phyloP scores from a whole-genome alignment of 2,329 filamentous ascomycete genomes.

The Fusarium xyrophilum region DNA sequence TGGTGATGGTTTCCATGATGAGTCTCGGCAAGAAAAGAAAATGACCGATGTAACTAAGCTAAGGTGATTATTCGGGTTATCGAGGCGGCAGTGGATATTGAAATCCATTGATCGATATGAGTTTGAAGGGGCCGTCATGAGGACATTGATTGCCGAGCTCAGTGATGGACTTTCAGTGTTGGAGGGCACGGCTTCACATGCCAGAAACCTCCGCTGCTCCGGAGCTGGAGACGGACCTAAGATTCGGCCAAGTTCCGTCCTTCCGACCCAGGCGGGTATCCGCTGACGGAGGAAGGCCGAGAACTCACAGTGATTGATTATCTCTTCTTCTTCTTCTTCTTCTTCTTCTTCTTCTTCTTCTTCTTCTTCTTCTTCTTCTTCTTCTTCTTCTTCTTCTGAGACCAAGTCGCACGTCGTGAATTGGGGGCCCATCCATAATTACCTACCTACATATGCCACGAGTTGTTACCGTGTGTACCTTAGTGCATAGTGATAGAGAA shows the following conservation, averaged over 20 bases:
- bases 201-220: slow-evolving; percentile 43
- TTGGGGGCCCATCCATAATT: background rate
- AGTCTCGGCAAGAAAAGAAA: slow-evolving; percentile 23
- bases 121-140: slow-evolving; percentile 2
- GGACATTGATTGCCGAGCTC: slow-evolving; percentile 8
- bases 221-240: slow-evolving; percentile 26
- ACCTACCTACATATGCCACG: background rate
- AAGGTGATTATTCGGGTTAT: background rate
- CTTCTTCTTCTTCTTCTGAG: background rate
- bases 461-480: background rate
- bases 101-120: background rate
- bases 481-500: too few species aligned
- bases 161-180: background rate
- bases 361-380: background rate
- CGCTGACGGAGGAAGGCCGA: slow-evolving; percentile 39
- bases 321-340: background rate
- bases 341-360: background rate
- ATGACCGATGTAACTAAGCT: slow-evolving; percentile 34
- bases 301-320: background rate
- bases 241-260: slow-evolving; percentile 41
- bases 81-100: slow-evolving; percentile 10
- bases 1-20: background rate
- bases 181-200: slow-evolving; percentile 41
- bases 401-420: background rate
- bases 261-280: slow-evolving; percentile 22